A percentile compares a stretch with the other conserved stretches of the same genome.
phyloP scores from a whole-genome alignment of 495 filamentous ascomycete genomes.

The Trichoderma parareesei region DNA sequence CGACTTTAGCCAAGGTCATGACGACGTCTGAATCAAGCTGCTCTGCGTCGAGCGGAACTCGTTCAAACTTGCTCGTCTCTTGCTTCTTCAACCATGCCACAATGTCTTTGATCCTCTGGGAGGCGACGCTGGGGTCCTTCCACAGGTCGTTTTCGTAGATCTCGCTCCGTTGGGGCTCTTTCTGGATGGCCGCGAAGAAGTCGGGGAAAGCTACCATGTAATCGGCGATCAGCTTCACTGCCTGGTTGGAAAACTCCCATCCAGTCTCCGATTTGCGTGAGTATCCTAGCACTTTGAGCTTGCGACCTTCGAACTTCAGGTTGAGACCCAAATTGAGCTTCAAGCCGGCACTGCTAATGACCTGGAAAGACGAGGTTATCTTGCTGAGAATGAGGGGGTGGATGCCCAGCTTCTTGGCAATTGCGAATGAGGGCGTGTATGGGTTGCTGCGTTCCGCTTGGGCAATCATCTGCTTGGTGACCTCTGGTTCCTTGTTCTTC shows the following conservation, averaged over 20 bases:
- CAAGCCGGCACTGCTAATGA: slow-evolving; percentile 65
- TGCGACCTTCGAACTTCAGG: slow-evolving; percentile 90
- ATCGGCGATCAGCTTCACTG: slow-evolving; percentile 65
- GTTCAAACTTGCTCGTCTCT: slow-evolving; percentile 83
- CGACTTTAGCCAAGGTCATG: slow-evolving; percentile 66
- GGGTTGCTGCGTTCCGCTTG: slow-evolving; percentile 56
- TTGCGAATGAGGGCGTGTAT: slow-evolving; percentile 79
- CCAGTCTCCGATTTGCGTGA: slow-evolving; percentile 74
- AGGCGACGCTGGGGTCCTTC: slow-evolving; percentile 54
- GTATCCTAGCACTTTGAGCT: slow-evolving; percentile 93
- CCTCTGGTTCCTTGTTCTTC: slow-evolving; percentile 67
- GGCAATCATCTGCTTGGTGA: slow-evolving; percentile 62
- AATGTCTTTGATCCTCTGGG: slow-evolving; percentile 74
- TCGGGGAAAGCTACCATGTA: slow-evolving; percentile 95
- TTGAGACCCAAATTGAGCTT: slow-evolving; percentile 87
- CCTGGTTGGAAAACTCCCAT: slow-evolving; percentile 92
- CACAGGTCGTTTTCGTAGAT: slow-evolving; percentile 75
- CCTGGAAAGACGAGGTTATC: slow-evolving; percentile 87
- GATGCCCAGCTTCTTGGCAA: slow-evolving; percentile 71
- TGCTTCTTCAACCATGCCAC: slow-evolving; percentile 83
- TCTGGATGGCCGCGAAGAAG: slow-evolving; percentile 80
- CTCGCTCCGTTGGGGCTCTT: slow-evolving; percentile 44
- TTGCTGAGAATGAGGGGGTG: slow-evolving; percentile 87
- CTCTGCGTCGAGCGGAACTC: slow-evolving; percentile 87
- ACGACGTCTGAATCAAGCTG: slow-evolving; percentile 91